These are phyloP conservation scores for Yarrowia phangngaensis DNA, from an alignment of 805 yeast genomes.

Conservation along the genomic window DNA sequence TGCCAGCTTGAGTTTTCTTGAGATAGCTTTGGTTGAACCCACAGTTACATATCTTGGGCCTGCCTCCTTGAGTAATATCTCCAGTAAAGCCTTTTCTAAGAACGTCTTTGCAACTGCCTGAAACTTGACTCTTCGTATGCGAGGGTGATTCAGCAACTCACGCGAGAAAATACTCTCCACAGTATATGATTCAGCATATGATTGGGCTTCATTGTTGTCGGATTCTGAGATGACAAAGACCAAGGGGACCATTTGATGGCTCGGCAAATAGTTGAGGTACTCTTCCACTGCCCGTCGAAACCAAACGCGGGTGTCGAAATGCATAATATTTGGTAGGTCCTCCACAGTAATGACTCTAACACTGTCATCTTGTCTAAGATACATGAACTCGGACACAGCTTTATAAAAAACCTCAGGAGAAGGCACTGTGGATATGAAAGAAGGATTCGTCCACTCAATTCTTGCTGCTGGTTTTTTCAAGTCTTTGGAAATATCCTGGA, in stretches of 20 bases:
- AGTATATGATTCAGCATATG: constrained; percentile 15
- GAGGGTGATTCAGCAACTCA: constrained; percentile 3
- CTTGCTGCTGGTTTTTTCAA: background rate
- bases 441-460: constrained; percentile 12
- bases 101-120: constrained; percentile 5
- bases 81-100: background rate
- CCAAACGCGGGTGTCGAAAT: background rate
- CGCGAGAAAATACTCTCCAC: constrained; percentile 16
- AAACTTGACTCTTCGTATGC: constrained; percentile 1
- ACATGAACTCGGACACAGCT: constrained; percentile 15
- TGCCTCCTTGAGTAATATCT: constrained; percentile 6
- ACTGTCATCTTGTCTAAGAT: constrained; percentile 6
- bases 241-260: background rate
- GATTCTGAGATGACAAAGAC: constrained; percentile 15
- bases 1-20: background rate
- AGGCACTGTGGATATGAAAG: background rate
- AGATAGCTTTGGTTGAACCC: constrained; percentile 2
- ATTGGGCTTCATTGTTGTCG: constrained; percentile 5
- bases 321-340: constrained; percentile 21
- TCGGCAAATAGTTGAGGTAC: background rate
- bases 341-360: background rate
- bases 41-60: constrained; percentile 7
- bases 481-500: background rate
- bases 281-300: constrained; percentile 7
- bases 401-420: constrained; percentile 1